Conservation (phyloP, 2,329 filamentous ascomycete species). For the Alternaria tenuissima region DNA sequence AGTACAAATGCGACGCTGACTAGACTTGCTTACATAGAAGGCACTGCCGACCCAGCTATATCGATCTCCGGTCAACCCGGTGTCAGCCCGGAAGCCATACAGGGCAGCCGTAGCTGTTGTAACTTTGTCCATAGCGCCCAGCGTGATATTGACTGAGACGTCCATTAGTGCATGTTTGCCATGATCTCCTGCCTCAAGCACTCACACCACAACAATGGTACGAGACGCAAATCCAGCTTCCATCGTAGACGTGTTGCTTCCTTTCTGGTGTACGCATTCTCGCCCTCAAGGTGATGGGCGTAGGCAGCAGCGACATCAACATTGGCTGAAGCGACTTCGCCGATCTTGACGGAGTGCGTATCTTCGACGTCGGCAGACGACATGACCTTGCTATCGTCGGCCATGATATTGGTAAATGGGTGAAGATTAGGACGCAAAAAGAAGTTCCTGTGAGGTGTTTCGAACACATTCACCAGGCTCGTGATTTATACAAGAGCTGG, state of each 20-base stretch:
- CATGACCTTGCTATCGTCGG: constrained; percentile 4
- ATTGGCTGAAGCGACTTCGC: constrained; percentile 9
- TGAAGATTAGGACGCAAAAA: background rate
- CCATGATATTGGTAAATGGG: constrained; percentile 1
- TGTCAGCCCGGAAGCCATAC: constrained; percentile 35
- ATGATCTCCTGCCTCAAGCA: background rate
- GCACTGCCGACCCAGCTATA: constrained; percentile 35
- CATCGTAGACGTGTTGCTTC: constrained; percentile 45
- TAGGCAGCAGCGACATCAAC: constrained; percentile 41
- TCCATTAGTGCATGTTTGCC: background rate
- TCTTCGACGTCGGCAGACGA: constrained; percentile 11
- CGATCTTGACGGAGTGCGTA: constrained; percentile 12
- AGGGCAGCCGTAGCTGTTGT: constrained; percentile 32
- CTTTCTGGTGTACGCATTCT: constrained; percentile 37
- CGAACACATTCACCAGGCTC: background rate
- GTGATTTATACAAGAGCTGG: constrained; percentile 1
- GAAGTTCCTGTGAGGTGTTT: background rate
- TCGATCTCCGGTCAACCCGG: constrained; percentile 30
- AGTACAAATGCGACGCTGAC: background rate
- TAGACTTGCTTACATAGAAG: constrained; percentile 13
- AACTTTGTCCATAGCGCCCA: constrained; percentile 30
- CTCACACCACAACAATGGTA: constrained; percentile 50
- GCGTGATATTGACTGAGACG: constrained; percentile 25
- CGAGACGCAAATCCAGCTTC: constrained; percentile 54
- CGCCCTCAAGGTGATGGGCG: constrained; percentile 33